A percentile compares a stretch with the other conserved stretches of the same genome.
Evolutionary conservation across 352 stramenopile species (phyloP).

Genomic region (Pythium dissimile): DNA sequence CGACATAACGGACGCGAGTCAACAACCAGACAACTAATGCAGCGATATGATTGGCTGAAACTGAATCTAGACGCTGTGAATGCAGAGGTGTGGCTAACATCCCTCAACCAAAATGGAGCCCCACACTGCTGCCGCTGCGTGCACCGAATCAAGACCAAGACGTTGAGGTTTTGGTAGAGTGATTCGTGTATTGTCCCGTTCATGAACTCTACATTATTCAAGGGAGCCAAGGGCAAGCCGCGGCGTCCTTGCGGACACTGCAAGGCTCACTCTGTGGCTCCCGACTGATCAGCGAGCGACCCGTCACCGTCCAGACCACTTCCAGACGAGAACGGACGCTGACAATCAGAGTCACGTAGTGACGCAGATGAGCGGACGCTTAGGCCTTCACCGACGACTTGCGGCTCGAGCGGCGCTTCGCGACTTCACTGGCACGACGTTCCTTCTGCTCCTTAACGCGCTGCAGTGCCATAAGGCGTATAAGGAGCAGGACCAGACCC

Average conservation of each 20-base stretch:
- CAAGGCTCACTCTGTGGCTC: slow-evolving; percentile 5
- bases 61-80: too few species aligned
- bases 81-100: too few species aligned
- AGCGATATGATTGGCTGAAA: slow-evolving; percentile 19
- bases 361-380: slow-evolving; percentile 37
- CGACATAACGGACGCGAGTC: slow-evolving; percentile 19
- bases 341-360: slow-evolving; percentile 23
- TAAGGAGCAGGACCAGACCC: slow-evolving; percentile 82
- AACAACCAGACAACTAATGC: background rate
- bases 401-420: slow-evolving; percentile 97
- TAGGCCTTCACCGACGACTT: slow-evolving; percentile 92
- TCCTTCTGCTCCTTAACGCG: slow-evolving; percentile 98
- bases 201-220: slow-evolving; percentile 29
- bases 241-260: background rate
- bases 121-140: background rate
- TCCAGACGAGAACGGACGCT: background rate
- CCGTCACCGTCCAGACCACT: background rate
- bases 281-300: slow-evolving; percentile 14
- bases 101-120: background rate
- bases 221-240: slow-evolving; percentile 5
- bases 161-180: slow-evolving; percentile 14
- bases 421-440: slow-evolving; percentile 95
- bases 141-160: background rate
- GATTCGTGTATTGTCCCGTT: slow-evolving; percentile 33
- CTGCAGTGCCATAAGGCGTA: slow-evolving; percentile 94